These are phyloP conservation scores for Fusarium multiceps DNA, from an alignment of 2,329 filamentous ascomycete genomes.

Conservation along the genomic window DNA sequence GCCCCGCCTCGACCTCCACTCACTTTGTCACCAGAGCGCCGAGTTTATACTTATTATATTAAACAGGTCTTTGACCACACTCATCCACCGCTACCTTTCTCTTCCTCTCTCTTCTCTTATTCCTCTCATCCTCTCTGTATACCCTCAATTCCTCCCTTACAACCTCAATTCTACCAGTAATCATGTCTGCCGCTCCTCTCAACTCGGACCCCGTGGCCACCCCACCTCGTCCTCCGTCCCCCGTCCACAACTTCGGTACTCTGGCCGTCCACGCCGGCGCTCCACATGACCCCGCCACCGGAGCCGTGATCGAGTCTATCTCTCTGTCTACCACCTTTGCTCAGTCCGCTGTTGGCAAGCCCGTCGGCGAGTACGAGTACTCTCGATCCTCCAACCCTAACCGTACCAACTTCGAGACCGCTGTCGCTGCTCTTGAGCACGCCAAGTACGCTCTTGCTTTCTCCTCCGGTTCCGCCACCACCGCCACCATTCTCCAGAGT, in stretches of 20 bases:
- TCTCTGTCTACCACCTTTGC: constrained; percentile 96
- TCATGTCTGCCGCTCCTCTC: constrained; percentile 44
- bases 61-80: constrained; percentile 27
- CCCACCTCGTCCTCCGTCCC: constrained; percentile 76
- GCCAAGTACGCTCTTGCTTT: constrained; percentile 94
- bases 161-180: background rate
- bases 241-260: constrained; percentile 87
- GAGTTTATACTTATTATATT: constrained; percentile 31
- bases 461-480: constrained; percentile 92
- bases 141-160: background rate
- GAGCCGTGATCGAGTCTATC: constrained; percentile 95
- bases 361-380: constrained; percentile 92
- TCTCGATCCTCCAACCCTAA: constrained; percentile 94
- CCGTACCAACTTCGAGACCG: constrained; percentile 91
- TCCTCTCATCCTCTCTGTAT: background rate
- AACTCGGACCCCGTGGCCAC: constrained; percentile 71
- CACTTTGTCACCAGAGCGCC: constrained; percentile 17
- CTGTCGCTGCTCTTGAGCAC: constrained; percentile 91
- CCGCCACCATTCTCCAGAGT: constrained; percentile 91
- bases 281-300: constrained; percentile 89
- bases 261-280: constrained; percentile 94
- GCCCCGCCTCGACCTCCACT: constrained; percentile 35
- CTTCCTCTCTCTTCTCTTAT: background rate
- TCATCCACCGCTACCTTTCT: constrained; percentile 6
- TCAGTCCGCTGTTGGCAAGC: constrained; percentile 88